Evolutionary conservation across 2,329 filamentous ascomycete genomes (phyloP).

Genomic region (Madurella fahalii): DNA sequence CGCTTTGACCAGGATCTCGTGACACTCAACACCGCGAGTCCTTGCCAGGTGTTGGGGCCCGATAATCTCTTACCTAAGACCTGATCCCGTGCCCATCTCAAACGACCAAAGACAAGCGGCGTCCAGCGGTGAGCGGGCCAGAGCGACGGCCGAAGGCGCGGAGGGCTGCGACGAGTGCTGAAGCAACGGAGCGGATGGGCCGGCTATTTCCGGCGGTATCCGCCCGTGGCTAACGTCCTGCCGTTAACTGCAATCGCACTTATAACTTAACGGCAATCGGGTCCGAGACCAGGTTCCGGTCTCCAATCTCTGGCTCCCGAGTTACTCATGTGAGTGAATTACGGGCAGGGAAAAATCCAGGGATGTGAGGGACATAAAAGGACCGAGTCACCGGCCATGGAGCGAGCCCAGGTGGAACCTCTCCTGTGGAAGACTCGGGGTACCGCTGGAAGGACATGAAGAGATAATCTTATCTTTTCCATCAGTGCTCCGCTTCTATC

Average conservation of each 20-base stretch:
- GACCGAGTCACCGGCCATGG: conserved; percentile 2
- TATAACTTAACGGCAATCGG: conserved; percentile 24
- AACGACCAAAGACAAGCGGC: background rate
- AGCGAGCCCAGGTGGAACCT: background rate
- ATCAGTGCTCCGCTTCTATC: background rate
- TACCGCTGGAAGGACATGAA: background rate
- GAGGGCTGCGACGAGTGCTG: background rate
- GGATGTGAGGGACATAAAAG: conserved; percentile 6
- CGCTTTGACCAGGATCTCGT: background rate
- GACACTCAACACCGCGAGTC: background rate
- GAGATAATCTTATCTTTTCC: conserved; percentile 4
- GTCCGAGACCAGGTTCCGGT: conserved; percentile 5
- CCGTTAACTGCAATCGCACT: conserved; percentile 23
- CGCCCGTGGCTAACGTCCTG: conserved; percentile 13
- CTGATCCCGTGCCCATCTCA: conserved; percentile 4
- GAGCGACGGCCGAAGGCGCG: background rate
- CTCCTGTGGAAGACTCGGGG: background rate
- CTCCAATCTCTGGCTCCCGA: background rate
- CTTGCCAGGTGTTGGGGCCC: background rate
- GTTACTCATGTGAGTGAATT: background rate
- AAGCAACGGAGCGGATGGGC: conserved; percentile 4
- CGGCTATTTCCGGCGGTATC: conserved; percentile 19
- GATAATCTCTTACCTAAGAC: conserved; percentile 18
- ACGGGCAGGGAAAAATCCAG: conserved; percentile 1
- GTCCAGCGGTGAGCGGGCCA: conserved; percentile 6